Evolutionary conservation across 306 rosid species (phyloP), one percentile per base, ranked within the genome.

Genomic region (Cucurbita pepo): DNA sequence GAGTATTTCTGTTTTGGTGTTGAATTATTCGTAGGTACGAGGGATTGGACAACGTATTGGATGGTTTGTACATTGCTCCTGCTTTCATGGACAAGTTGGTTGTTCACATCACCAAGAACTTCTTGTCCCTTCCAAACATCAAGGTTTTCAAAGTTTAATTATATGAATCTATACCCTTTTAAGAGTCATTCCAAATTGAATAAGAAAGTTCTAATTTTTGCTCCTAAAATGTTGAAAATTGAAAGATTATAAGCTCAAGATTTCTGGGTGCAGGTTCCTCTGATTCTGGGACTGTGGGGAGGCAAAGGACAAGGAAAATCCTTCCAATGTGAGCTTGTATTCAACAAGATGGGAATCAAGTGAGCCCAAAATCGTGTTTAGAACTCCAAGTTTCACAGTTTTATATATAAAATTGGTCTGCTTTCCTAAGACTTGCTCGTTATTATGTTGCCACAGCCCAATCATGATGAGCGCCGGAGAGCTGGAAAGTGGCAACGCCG

Each of bases 391-490:
- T 63, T 63, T 41, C 15, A 43, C 34, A 21, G 8, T 57, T 75
- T 30, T 73, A 51, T 13, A 13, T 1, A 5, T 21, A 7, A 56
- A 2, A 7, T 6, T 0, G 16, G 6, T 14, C 16, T 56, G 38
- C 62, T 22, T 37, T 25, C 22, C 62, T 25, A 56, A 22, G 1
- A 22, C 16, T 56, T 22, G 7, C 54, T 3, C 16, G 1, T 60
- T 60, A 8, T 14, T 37, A 11, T 65, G n/a, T 47, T 76, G 8
- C 4, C 50, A 10, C 87, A 89, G 97, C 87, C 99, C 99, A 4
- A 95, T 95, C 88, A 91, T 95, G 99, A 91, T 95, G 99, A 95
- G 99, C 79, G 99, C 99, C 3, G 99, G 97, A 89, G 99, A 95
- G 62, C 36, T 95, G 69, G 99, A 95, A 80, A 95, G 97, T 74